A percentile compares a stretch with the other conserved stretches of the same genome.
These are phyloP conservation scores for Podospora comata DNA, from an alignment of 495 filamentous ascomycete genomes.

Conservation along the genomic window DNA sequence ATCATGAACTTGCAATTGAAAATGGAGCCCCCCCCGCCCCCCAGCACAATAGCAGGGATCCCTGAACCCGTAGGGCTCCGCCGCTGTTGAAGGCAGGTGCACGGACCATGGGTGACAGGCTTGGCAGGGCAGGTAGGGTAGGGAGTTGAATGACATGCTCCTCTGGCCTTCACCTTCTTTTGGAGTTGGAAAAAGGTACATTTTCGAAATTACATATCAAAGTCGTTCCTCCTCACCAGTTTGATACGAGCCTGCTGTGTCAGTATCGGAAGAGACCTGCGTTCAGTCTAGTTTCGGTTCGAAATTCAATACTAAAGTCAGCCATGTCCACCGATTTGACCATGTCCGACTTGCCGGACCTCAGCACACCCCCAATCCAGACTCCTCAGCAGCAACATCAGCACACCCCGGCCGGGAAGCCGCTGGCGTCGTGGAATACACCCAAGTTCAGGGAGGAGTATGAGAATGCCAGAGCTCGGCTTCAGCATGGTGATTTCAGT, in stretches of 20 bases:
- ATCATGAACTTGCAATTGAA: not conserved
- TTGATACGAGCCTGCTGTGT: not conserved
- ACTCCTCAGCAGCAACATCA: not conserved
- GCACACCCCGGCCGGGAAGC: not conserved
- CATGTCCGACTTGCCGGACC: not conserved
- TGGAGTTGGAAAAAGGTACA: not conserved
- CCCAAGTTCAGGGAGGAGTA: constrained; percentile 55
- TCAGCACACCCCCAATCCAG: not conserved
- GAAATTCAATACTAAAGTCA: not conserved
- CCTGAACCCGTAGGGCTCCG: not conserved
- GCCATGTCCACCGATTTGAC: not conserved
- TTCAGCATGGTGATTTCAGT: constrained; percentile 42
- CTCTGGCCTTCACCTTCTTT: not conserved
- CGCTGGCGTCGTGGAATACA: constrained; percentile 28
- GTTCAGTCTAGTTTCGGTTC: too few relatives aligned
- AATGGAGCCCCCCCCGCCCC: not conserved
- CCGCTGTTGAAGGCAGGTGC: not conserved
- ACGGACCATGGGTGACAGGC: not conserved
- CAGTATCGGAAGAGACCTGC: too few relatives aligned
- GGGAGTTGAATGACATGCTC: not conserved
- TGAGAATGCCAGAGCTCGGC: constrained; percentile 31
- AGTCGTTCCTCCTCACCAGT: not conserved
- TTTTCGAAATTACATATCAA: not conserved
- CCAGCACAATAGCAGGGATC: not conserved
- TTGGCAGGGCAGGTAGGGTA: not conserved